Evolutionary conservation across 176 grass and related monocot genomes (phyloP).

Genomic region (Metroxylon sagu): DNA sequence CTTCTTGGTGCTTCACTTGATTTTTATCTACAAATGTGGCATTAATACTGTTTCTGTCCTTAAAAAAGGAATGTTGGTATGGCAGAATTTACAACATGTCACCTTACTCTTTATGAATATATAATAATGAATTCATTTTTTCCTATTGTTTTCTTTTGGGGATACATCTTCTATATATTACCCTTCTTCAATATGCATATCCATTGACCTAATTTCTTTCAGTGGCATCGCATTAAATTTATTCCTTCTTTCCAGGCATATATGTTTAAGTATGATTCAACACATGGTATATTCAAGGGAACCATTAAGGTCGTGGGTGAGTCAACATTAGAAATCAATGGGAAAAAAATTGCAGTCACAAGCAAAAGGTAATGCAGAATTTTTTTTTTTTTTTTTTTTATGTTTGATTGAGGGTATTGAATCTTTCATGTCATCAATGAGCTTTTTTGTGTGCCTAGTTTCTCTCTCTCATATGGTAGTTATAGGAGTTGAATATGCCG

Average conservation of each 20-base stretch:
- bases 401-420: too few species aligned
- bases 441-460: too few species aligned
- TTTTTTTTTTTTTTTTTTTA: neutral
- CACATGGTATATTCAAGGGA: slow-evolving; percentile 65
- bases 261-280: slow-evolving; percentile 89
- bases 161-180: neutral
- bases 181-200: neutral
- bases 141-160: neutral
- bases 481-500: too few species aligned
- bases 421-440: too few species aligned
- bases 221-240: neutral
- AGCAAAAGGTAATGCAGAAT: slow-evolving; percentile 56
- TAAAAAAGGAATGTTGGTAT: too few species aligned
- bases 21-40: too few species aligned
- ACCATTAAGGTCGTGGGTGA: slow-evolving; percentile 56
- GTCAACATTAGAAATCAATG: slow-evolving; percentile 73
- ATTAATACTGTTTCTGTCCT: too few species aligned
- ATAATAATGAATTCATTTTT: too few species aligned
- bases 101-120: too few species aligned
- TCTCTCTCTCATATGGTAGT: too few species aligned
- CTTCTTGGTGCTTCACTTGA: too few species aligned
- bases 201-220: neutral
- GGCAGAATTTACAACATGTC: too few species aligned
- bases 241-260: slow-evolving; percentile 51
- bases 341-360: slow-evolving; percentile 62